phyloP scores from a whole-genome alignment of 768 basidiomycete genomes.

The Phylloporus arenicola region DNA sequence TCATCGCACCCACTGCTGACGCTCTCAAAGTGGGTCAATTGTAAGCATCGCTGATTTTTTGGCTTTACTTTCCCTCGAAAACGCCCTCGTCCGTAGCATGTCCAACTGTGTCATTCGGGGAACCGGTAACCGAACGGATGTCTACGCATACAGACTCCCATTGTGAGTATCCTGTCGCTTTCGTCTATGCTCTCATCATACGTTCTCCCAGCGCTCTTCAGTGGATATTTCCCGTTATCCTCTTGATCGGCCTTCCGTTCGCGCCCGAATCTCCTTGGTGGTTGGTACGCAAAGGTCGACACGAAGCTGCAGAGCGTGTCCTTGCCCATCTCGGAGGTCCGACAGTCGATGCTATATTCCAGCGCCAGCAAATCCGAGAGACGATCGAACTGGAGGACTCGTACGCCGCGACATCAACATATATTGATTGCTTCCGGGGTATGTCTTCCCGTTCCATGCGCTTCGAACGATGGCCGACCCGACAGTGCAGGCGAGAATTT shows the following conservation, averaged over 20 bases:
- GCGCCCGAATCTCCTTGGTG: slow-evolving; percentile 28
- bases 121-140: slow-evolving; percentile 17
- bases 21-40: slow-evolving; percentile 19
- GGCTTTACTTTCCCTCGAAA: neutral
- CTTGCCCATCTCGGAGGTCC: too few species aligned
- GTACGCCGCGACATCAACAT: slow-evolving; percentile 24
- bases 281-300: slow-evolving; percentile 23
- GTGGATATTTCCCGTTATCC: slow-evolving; percentile 30
- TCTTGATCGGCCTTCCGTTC: slow-evolving; percentile 28
- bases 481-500: neutral
- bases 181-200: neutral
- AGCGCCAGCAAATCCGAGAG: slow-evolving; percentile 21
- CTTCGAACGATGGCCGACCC: neutral
- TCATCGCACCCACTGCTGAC: neutral
- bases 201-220: slow-evolving; percentile 22
- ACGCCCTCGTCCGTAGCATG: slow-evolving; percentile 5
- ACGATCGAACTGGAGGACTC: slow-evolving; percentile 29
- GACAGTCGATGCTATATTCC: too few species aligned
- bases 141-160: slow-evolving; percentile 24
- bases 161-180: slow-evolving; percentile 14
- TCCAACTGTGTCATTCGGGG: slow-evolving; percentile 23
- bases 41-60: slow-evolving; percentile 4
- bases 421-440: slow-evolving; percentile 31
- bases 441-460: neutral
- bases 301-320: slow-evolving; percentile 21